Base-by-base conservation (phyloP, 345 rosid species). In the Odontarrhena argentea region DNA sequence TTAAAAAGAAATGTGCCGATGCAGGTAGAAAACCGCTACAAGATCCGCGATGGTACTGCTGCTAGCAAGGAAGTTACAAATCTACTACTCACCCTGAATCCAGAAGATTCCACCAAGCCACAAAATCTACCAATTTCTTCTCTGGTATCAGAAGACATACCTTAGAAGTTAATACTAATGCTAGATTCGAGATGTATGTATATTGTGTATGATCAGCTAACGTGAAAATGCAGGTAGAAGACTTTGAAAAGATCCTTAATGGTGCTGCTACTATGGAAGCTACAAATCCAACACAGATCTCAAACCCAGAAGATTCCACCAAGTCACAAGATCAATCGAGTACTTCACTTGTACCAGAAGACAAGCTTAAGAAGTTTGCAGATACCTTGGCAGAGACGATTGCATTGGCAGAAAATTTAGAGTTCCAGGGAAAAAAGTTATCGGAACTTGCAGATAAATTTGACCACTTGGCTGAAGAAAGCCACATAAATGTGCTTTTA, bases 21-120 rank as follows among this genome's bases (percentile, higher is more conserved):
- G 73, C 85, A 91, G 92, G 82, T 77, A 11, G 79, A 75, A 40
- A 78, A 80, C 70, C 67, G 81, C 70, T 88, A 81, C 73, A 83
- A 63, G 75, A 43, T 88, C 50, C 72, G 70, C 65, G 54, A 55
- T 14, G 61, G 18, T 30, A 1, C 9, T n/a, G 2, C 32, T 38
- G 3, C 24, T 41, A 9, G 22, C 22, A 18, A 11, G 14, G 38
- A 5, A 34, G 13, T 4, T 65, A 9, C 76, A 18, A 78, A 74
- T 60, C 64, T 74, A 7, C 75, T 81, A 3, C 52, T 60, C 35
- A 76, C 73, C 6, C 52, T 66, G 44, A 80, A 57, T 52, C 71
- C 75, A 70, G 84, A 80, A 49, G 43, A 55, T 13, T 73, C 68
- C 52, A 71, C 76, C 3, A 75, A 38, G 74, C 74, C 42, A 18